Base-by-base conservation (phyloP, 2,329 filamentous ascomycete genomes). In the Gaeumannomyces tritici region DNA sequence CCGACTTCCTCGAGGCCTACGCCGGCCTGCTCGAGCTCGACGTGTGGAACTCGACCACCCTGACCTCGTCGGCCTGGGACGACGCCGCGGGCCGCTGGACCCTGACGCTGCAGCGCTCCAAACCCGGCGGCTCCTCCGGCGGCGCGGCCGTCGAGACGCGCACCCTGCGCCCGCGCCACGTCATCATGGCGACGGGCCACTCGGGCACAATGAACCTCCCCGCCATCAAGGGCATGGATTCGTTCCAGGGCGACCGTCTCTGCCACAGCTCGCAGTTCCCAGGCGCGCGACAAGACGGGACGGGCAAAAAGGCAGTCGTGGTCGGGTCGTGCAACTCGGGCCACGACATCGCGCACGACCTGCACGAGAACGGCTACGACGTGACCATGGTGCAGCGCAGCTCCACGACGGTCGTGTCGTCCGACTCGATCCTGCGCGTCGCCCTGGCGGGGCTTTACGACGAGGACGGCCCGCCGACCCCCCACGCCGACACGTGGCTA, bases 131-230 rank as follows among this genome's bases (percentile, higher is more conserved):
- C 71, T n/a, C n/a, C n/a, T n/a, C n/a, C n/a, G n/a, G n/a, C n/a
- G n/a, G n/a, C n/a, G n/a, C n/a, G n/a, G 63, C 79, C 70, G 60
- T 64, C 0, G 78, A 84, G 65, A 80, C 74, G 1, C 79, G 84
- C 24, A 84, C 79, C 0, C 72, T 90, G 54, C 79, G 82, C 51
- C 87, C 87, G 0, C 80, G 77, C 6, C 87, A 90, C 65, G 71
- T 90, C 33, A 79, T 90, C 57, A 85, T 88, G 67, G 84, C 85
- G 1, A 90, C 87, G 0, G 87, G 87, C 0, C 86, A 88, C 67
- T 85, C 85, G 0, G 88, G 88, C 2, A 85, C 89, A 72, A 87
- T 84, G 70, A 81, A 84, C 62, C 71, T 83, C 59, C 87, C 88
- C 0, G 65, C 69, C 0, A 79, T 90, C 65, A 80, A 81, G 28